These are phyloP conservation scores for Ceratobasidium sp. DNA, from an alignment of 1,284 basidiomycete genomes.

Conservation along the genomic window DNA sequence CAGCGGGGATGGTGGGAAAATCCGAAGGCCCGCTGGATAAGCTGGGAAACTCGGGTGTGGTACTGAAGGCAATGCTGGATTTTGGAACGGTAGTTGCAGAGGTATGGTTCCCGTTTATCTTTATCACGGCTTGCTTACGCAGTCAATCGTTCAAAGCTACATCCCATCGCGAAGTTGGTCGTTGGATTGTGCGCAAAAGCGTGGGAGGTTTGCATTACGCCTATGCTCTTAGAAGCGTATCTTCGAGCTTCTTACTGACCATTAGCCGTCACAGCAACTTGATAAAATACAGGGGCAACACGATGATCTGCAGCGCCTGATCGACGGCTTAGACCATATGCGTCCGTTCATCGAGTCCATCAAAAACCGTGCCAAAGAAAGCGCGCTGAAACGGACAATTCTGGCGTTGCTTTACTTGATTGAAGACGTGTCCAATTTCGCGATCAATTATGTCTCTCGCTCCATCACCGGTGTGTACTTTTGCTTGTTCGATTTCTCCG, in stretches of 20 bases:
- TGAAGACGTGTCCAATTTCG: conserved; percentile 9
- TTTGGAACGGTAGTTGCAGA: conserved; percentile 1
- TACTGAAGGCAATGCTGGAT: conserved; percentile 1
- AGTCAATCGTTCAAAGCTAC: neutral
- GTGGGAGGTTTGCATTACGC: conserved; percentile 24
- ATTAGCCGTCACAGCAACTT: neutral
- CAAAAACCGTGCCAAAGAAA: neutral
- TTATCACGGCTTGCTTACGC: no score
- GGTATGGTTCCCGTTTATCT: neutral
- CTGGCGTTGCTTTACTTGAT: conserved; percentile 1
- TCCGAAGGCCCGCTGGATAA: neutral
- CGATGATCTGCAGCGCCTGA: neutral
- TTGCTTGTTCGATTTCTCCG: neutral
- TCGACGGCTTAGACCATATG: neutral
- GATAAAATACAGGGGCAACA: neutral
- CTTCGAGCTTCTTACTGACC: no score
- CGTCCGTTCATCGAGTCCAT: neutral
- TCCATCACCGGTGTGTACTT: neutral
- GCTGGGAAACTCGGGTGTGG: neutral
- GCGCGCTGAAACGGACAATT: neutral
- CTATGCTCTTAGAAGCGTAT: neutral
- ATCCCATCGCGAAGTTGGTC: neutral
- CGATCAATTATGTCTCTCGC: neutral
- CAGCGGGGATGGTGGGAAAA: no score
- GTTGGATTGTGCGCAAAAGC: neutral